These are phyloP conservation scores for Saccharomyces hybrid DNA, from an alignment of 1,139 yeast species.

Conservation along the genomic window DNA sequence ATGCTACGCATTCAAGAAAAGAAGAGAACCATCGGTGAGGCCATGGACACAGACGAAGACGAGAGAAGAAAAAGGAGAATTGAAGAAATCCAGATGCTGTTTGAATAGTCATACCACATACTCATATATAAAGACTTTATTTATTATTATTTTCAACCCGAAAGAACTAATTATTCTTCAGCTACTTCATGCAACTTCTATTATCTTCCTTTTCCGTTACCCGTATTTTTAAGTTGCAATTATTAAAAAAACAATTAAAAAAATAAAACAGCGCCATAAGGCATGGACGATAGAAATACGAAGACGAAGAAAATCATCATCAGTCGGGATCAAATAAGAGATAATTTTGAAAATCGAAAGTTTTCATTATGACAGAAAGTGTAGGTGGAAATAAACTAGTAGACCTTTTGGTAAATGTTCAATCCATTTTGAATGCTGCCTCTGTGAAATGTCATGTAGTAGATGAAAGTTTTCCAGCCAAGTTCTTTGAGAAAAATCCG, in stretches of 20 bases:
- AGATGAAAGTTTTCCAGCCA: constrained; percentile 38
- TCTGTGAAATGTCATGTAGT: constrained; percentile 34
- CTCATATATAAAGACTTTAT: neutral
- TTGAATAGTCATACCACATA: constrained; percentile 36
- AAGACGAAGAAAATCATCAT: neutral
- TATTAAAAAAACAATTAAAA: neutral
- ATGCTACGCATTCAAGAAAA: constrained; percentile 84
- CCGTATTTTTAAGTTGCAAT: neutral
- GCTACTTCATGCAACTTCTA: neutral
- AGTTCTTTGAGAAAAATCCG: constrained; percentile 43
- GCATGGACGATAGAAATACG: neutral
- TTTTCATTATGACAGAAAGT: constrained; percentile 9
- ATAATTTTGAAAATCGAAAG: constrained; percentile 10
- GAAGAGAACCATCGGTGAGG: constrained; percentile 79
- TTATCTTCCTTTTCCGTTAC: neutral
- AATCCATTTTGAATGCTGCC: constrained; percentile 14
- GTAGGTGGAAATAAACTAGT: neutral
- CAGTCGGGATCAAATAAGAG: neutral
- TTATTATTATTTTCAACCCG: neutral
- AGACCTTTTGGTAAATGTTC: constrained; percentile 2
- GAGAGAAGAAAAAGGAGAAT: constrained; percentile 64
- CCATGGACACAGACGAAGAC: constrained; percentile 74
- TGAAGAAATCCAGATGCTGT: constrained; percentile 73
- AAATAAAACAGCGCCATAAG: neutral
- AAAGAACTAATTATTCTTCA: neutral